Conservation (phyloP, 1,284 basidiomycete genomes). For the Coniophora puteana region DNA sequence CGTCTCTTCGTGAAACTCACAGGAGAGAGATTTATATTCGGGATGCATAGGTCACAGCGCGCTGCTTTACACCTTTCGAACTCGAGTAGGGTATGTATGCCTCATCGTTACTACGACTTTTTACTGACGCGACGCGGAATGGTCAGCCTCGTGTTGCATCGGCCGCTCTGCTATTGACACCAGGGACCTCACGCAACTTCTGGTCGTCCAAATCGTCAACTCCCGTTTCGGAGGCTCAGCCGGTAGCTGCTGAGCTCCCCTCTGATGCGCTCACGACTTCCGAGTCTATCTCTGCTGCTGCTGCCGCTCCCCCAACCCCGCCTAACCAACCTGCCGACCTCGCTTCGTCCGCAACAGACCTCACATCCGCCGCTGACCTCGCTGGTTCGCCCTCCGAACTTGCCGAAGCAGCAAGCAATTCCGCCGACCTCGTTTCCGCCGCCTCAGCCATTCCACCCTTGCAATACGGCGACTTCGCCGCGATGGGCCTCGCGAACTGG, state of each 20-base stretch:
- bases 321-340: not conserved
- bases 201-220: slow-evolving; percentile 27
- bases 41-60: no score
- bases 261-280: slow-evolving; percentile 1
- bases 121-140: no score
- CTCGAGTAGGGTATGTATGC: no score
- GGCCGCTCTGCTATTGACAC: no score
- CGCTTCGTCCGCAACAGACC: not conserved
- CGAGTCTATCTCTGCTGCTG: not conserved
- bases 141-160: slow-evolving; percentile 4
- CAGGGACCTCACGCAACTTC: slow-evolving; percentile 26
- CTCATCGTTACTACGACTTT: no score
- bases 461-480: slow-evolving; percentile 76
- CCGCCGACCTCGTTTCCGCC: no score
- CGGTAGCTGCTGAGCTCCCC: not conserved
- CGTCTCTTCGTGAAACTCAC: no score
- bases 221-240: slow-evolving; percentile 3
- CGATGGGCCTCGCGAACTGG: slow-evolving; percentile 66
- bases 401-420: slow-evolving; percentile 24
- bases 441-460: slow-evolving; percentile 46
- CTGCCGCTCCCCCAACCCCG: not conserved
- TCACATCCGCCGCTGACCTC: slow-evolving; percentile 7
- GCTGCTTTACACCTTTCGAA: no score
- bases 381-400: slow-evolving; percentile 9
- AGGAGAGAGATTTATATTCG: no score